phyloP scores from a whole-genome alignment of 352 stramenopile species.

The Globisporangium carolinianum region DNA sequence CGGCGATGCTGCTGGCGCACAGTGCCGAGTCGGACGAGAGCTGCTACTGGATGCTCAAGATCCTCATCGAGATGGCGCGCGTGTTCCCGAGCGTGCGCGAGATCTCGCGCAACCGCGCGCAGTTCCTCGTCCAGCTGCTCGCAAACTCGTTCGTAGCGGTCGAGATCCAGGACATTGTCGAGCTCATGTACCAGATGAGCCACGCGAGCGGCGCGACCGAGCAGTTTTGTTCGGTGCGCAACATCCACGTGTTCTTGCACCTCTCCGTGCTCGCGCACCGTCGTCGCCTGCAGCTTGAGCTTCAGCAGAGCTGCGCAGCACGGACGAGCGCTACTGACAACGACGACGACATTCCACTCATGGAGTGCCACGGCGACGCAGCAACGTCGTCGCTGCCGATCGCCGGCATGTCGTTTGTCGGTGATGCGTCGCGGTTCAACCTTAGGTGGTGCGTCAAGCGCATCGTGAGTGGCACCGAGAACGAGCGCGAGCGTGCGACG shows the following conservation, averaged over 20 bases:
- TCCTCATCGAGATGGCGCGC: conserved; percentile 53
- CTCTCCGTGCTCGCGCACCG: conserved; percentile 59
- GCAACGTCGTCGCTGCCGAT: conserved; percentile 48
- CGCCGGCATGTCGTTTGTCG: conserved; percentile 51
- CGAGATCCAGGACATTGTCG: conserved; percentile 60
- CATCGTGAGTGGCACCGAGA: conserved; percentile 5
- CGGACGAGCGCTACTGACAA: not conserved
- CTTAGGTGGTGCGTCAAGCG: conserved; percentile 61
- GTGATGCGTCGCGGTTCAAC: conserved; percentile 45
- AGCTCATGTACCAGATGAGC: conserved; percentile 55
- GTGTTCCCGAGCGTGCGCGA: conserved; percentile 50
- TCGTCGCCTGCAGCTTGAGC: conserved; percentile 3
- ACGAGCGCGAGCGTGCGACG: conserved; percentile 13
- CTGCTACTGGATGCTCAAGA: conserved; percentile 57
- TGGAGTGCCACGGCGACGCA: conserved; percentile 44
- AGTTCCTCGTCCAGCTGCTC: conserved; percentile 46
- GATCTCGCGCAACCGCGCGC: conserved; percentile 34
- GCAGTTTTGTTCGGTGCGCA: conserved; percentile 43
- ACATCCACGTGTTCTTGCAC: conserved; percentile 56
- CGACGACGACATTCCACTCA: conserved; percentile 53
- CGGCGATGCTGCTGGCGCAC: conserved; percentile 1
- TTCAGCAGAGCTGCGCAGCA: not conserved
- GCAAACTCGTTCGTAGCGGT: conserved; percentile 37
- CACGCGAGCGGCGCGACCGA: conserved; percentile 26
- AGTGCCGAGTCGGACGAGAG: conserved; percentile 28